Conservation (phyloP, 2,329 filamentous ascomycete species). For the Aspergillus novofumigatus region DNA sequence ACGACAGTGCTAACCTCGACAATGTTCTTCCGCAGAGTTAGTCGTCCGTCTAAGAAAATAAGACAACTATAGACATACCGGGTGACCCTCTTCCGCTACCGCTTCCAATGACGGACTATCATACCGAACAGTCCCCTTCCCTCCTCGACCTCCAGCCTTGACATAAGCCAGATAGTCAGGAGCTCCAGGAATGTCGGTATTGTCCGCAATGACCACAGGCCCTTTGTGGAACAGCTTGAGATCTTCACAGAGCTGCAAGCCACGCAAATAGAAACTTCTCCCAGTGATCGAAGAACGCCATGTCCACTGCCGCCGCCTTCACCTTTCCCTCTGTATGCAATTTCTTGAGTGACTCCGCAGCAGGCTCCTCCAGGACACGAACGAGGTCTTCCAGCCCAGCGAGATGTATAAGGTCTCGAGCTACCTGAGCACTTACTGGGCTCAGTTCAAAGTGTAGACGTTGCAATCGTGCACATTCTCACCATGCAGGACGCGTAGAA, state of each 20-base stretch:
- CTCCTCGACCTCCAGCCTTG: slow-evolving; percentile 17
- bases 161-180: slow-evolving; percentile 42
- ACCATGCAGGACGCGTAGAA: slow-evolving; percentile 22
- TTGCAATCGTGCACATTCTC: slow-evolving; percentile 11
- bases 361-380: slow-evolving; percentile 31
- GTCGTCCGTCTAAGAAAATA: neutral
- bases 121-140: slow-evolving; percentile 19
- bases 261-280: slow-evolving; percentile 35
- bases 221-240: slow-evolving; percentile 30
- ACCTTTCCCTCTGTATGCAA: slow-evolving; percentile 26
- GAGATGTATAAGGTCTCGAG: slow-evolving; percentile 30
- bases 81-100: slow-evolving; percentile 1
- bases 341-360: slow-evolving; percentile 25
- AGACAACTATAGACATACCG: slow-evolving; percentile 5
- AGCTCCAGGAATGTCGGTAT: slow-evolving; percentile 38
- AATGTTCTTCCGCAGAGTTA: neutral
- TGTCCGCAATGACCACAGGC: slow-evolving; percentile 35
- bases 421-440: slow-evolving; percentile 25
- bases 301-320: slow-evolving; percentile 24
- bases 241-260: slow-evolving; percentile 33
- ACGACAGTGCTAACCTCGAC: no score
- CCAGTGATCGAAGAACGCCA: slow-evolving; percentile 37
- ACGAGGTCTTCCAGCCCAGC: slow-evolving; percentile 32
- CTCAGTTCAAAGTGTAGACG: slow-evolving; percentile 38
- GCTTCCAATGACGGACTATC: slow-evolving; percentile 16